These are phyloP conservation scores for Begonia peltatifolia DNA, from an alignment of 306 rosid species.

Conservation along the genomic window DNA sequence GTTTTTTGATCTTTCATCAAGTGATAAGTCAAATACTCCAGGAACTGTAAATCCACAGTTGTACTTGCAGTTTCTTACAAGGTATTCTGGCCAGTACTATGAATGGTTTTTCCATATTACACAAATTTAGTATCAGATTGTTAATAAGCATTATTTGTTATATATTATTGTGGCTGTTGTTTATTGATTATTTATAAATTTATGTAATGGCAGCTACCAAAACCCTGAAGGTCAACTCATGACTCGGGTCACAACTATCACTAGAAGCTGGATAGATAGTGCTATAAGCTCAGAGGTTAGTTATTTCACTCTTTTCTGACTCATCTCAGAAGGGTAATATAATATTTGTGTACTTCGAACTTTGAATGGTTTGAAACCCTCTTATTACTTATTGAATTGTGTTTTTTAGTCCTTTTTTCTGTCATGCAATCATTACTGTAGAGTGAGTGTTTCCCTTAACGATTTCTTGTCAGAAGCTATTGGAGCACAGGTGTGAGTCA, in stretches of 20 bases:
- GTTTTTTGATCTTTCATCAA: constrained; percentile 83
- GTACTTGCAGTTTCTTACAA: constrained; percentile 87
- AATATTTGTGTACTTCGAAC: no score
- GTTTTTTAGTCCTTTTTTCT: no score
- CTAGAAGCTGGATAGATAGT: constrained; percentile 83
- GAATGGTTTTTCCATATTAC: no score
- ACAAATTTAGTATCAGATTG: no score
- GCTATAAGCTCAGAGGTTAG: constrained; percentile 77
- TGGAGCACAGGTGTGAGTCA: no score
- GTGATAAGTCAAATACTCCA: constrained; percentile 65
- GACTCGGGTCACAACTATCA: constrained; percentile 84
- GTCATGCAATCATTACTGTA: no score
- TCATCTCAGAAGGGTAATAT: not conserved
- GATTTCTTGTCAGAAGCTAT: no score
- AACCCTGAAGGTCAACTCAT: constrained; percentile 60
- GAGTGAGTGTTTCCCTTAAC: no score
- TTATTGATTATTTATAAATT: not conserved
- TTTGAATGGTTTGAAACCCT: no score
- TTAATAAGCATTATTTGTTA: no score
- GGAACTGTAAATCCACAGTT: constrained; percentile 73
- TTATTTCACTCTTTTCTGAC: constrained; percentile 11
- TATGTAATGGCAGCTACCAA: constrained; percentile 58
- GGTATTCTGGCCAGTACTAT: constrained; percentile 23
- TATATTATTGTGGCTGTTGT: no score
- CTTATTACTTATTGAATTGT: no score